Evolutionary conservation across 2,329 filamentous ascomycete genomes (phyloP).

Genomic region (Trichoderma cornu-damae): DNA sequence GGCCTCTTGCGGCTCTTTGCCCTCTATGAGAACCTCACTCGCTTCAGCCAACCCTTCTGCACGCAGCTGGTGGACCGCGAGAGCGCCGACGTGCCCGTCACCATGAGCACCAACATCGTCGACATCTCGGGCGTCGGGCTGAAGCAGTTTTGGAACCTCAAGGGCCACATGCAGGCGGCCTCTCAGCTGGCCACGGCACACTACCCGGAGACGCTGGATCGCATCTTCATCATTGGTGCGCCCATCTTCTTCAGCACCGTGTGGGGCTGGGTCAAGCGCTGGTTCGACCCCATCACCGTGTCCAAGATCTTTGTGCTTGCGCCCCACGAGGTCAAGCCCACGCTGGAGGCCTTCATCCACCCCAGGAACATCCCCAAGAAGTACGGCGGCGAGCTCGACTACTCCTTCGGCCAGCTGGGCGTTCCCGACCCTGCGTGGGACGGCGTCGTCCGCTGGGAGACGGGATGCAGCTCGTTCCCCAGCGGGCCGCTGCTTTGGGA

Average conservation of each 20-base stretch:
- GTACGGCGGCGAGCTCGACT: constrained; percentile 85
- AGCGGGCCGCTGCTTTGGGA: constrained; percentile 55
- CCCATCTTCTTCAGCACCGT: constrained; percentile 88
- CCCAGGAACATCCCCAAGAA: constrained; percentile 76
- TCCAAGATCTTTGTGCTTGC: constrained; percentile 93
- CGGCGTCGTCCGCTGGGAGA: constrained; percentile 48
- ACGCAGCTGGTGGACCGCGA: constrained; percentile 68
- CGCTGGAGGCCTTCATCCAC: constrained; percentile 77
- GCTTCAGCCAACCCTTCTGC: constrained; percentile 81
- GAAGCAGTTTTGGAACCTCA: constrained; percentile 94
- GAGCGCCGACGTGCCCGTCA: constrained; percentile 76
- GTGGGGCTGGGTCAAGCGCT: constrained; percentile 92
- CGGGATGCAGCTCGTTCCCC: constrained; percentile 49
- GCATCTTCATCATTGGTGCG: constrained; percentile 72
- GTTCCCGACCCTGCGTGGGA: constrained; percentile 61
- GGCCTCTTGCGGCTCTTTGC: constrained; percentile 84
- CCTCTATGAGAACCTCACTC: constrained; percentile 85
- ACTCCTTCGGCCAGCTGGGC: constrained; percentile 69
- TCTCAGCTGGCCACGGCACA: constrained; percentile 84
- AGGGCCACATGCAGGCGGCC: constrained; percentile 89
- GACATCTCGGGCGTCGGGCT: constrained; percentile 84
- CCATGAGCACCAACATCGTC: constrained; percentile 89
- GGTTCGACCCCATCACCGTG: constrained; percentile 90
- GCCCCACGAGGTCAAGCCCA: constrained; percentile 66
- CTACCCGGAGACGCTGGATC: constrained; percentile 83